These are phyloP conservation scores for Rosellinia necatrix DNA, from an alignment of 2,329 filamentous ascomycete species.

Conservation along the genomic window DNA sequence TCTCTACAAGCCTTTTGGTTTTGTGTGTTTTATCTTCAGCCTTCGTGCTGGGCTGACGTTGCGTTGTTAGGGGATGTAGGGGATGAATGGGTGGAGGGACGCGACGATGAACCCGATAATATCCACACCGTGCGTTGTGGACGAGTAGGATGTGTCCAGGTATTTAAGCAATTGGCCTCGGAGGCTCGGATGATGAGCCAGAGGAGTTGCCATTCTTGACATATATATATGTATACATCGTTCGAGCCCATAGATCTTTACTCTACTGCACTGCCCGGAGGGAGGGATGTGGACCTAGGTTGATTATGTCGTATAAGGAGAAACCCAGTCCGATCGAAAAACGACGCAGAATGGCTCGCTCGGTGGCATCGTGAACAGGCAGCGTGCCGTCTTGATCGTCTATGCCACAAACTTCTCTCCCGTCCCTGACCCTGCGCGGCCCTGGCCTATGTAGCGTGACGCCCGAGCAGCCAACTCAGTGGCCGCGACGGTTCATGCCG, in stretches of 20 bases:
- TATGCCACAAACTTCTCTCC: slow-evolving; percentile 88
- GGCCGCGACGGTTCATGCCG: slow-evolving; percentile 76
- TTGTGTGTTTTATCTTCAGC: neutral
- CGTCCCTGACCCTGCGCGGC: slow-evolving; percentile 76
- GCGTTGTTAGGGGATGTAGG: too few relatives aligned
- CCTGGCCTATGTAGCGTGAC: slow-evolving; percentile 78
- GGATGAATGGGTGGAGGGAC: too few relatives aligned
- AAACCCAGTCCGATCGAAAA: slow-evolving; percentile 95
- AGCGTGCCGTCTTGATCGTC: slow-evolving; percentile 85
- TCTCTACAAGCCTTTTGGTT: too few relatives aligned
- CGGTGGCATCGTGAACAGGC: slow-evolving; percentile 65
- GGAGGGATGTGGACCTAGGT: neutral
- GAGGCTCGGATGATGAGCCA: slow-evolving; percentile 99
- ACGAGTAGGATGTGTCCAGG: slow-evolving; percentile 83
- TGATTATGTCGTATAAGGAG: slow-evolving; percentile 86
- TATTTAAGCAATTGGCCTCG: slow-evolving; percentile 94
- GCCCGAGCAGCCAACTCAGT: slow-evolving; percentile 85
- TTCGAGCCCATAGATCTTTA: too few relatives aligned
- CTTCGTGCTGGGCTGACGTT: too few relatives aligned
- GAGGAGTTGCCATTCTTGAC: slow-evolving; percentile 83
- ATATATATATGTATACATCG: neutral
- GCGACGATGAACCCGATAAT: slow-evolving; percentile 80
- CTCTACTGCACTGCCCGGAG: too few relatives aligned
- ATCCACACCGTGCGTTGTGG: slow-evolving; percentile 94
- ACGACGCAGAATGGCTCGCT: slow-evolving; percentile 88